Evolutionary conservation across 2,329 filamentous ascomycete species (phyloP).

Genomic region (Basipetospora sp.): DNA sequence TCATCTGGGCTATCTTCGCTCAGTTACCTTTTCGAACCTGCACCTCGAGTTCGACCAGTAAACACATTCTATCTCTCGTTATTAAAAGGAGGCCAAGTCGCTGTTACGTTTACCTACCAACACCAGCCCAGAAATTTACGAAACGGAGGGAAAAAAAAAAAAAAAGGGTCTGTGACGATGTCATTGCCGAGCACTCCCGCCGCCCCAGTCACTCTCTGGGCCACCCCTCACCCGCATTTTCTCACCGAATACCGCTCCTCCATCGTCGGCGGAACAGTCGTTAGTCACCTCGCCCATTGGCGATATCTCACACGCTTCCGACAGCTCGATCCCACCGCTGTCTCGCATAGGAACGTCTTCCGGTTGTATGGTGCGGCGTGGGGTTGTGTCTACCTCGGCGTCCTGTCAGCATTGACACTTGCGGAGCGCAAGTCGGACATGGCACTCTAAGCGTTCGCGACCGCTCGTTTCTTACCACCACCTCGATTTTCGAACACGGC

Average conservation of each 20-base stretch:
- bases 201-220: constrained; percentile 1
- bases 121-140: no score
- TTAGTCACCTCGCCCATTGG: constrained; percentile 9
- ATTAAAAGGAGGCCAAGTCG: no score
- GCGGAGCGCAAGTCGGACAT: neutral
- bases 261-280: constrained; percentile 9
- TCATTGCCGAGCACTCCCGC: constrained; percentile 4
- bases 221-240: constrained; percentile 4
- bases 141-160: no score
- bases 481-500: no score
- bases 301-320: constrained; percentile 9
- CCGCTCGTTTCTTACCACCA: no score
- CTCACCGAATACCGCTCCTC: constrained; percentile 10
- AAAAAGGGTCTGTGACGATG: neutral
- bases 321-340: constrained; percentile 7
- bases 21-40: no score
- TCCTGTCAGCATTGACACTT: constrained; percentile 3
- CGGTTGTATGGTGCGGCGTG: constrained; percentile 6
- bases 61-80: no score
- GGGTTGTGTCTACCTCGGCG: constrained; percentile 5
- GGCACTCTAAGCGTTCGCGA: no score
- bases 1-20: no score
- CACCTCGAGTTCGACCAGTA: no score
- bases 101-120: no score
- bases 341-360: constrained; percentile 3